phyloP scores from a whole-genome alignment of 2,329 filamentous ascomycete genomes.

The Sordariomycetes sp. region DNA sequence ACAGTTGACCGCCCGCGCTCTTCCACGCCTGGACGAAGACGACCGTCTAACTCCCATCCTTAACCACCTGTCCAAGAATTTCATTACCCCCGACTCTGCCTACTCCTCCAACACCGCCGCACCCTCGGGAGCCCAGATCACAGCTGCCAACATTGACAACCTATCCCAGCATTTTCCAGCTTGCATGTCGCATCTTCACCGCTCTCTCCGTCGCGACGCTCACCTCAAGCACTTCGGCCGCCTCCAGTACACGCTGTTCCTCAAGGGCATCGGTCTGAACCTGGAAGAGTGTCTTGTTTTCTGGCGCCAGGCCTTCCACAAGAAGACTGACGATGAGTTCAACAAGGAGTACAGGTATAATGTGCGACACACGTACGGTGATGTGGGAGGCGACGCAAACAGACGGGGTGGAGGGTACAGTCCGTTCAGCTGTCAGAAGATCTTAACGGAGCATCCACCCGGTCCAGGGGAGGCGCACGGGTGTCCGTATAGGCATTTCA shows the following conservation, averaged over 20 bases:
- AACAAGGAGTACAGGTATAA: conserved; percentile 98
- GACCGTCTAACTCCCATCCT: conserved; percentile 68
- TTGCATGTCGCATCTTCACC: conserved; percentile 91
- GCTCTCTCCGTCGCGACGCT: conserved; percentile 72
- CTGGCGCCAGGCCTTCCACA: conserved; percentile 80
- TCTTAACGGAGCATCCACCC: conserved; percentile 80
- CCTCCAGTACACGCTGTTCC: conserved; percentile 89
- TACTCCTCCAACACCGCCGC: conserved; percentile 58
- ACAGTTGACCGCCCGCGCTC: conserved; percentile 77
- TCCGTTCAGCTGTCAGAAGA: conserved; percentile 90
- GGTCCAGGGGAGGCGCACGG: conserved; percentile 84
- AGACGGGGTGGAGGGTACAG: conserved; percentile 80
- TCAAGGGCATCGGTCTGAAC: conserved; percentile 88
- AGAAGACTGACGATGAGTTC: conserved; percentile 87
- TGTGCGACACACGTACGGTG: conserved; percentile 87
- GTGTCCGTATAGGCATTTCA: conserved; percentile 94
- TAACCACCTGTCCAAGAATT: conserved; percentile 84
- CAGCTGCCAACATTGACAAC: conserved; percentile 68
- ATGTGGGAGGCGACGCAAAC: conserved; percentile 88
- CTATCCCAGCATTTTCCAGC: conserved; percentile 78
- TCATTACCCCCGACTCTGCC: conserved; percentile 79
- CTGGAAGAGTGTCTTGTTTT: conserved; percentile 89
- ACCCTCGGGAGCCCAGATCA: conserved; percentile 63
- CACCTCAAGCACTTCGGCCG: conserved; percentile 92
- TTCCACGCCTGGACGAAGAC: conserved; percentile 91